Conservation (phyloP, 768 basidiomycete species). For the Auricularia auricula-judae region DNA sequence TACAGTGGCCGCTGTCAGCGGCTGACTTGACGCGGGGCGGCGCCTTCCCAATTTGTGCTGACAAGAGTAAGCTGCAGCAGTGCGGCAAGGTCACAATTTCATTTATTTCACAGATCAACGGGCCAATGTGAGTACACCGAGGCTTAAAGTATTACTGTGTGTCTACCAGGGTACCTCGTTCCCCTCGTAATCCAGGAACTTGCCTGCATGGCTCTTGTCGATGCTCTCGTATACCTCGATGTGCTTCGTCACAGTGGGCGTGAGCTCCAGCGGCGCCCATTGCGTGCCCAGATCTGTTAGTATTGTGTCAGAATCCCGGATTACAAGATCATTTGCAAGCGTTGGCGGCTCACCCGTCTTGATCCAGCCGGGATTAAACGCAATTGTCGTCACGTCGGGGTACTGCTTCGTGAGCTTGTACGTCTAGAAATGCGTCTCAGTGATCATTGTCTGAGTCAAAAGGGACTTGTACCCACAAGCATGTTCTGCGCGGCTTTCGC, state of each 20-base stretch:
- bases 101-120: too few species aligned
- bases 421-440: conserved; percentile 13
- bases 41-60: too few species aligned
- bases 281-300: conserved; percentile 24
- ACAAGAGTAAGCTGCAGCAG: too few species aligned
- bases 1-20: too few species aligned
- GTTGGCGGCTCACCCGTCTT: conserved; percentile 21
- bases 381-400: conserved; percentile 21
- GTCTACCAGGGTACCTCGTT: conserved; percentile 20
- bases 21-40: too few species aligned
- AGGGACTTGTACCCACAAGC: conserved; percentile 19
- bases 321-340: background rate
- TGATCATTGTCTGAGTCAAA: background rate
- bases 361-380: conserved; percentile 29
- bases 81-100: too few species aligned
- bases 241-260: conserved; percentile 20
- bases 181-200: conserved; percentile 22
- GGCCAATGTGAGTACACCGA: too few species aligned
- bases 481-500: conserved; percentile 30
- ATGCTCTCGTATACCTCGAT: conserved; percentile 18
- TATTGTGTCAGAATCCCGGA: background rate
- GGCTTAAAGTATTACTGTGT: too few species aligned
- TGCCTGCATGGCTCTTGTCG: conserved; percentile 17
- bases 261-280: conserved; percentile 18
- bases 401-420: conserved; percentile 26